Evolutionary conservation across 108 stramenopile genomes (phyloP).

Genomic region (Fistulifera pelliculosa): DNA sequence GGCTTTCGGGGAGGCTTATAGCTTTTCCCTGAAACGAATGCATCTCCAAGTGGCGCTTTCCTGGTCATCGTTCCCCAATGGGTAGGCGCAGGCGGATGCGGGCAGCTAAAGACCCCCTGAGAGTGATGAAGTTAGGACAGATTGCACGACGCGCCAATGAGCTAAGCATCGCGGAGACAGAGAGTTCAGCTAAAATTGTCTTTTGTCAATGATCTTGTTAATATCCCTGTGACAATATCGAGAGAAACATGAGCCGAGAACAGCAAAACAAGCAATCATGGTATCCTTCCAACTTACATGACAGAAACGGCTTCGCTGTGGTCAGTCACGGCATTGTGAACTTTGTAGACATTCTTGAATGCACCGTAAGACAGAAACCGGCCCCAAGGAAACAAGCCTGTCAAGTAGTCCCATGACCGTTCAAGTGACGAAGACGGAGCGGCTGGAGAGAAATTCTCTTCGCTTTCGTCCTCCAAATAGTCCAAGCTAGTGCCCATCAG

Average conservation of each 20-base stretch:
- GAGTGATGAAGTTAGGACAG: conserved; percentile 90
- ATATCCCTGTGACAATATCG: conserved; percentile 6
- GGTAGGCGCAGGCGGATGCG: conserved; percentile 43
- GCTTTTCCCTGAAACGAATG: conserved; percentile 15
- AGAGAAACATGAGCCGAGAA: neutral
- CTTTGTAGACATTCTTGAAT: conserved; percentile 85
- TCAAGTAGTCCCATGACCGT: conserved; percentile 48
- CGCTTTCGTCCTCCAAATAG: conserved; percentile 31
- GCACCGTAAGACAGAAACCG: conserved; percentile 85
- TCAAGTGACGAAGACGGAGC: conserved; percentile 35
- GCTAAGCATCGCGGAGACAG: conserved; percentile 73
- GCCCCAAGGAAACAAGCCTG: conserved; percentile 54
- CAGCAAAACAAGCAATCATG: conserved; percentile 3
- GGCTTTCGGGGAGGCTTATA: conserved; percentile 17
- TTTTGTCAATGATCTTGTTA: conserved; percentile 57
- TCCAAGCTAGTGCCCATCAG: conserved; percentile 70
- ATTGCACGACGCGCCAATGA: conserved; percentile 75
- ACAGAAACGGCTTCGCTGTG: conserved; percentile 78
- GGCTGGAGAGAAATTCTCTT: neutral
- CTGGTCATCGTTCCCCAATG: conserved; percentile 62
- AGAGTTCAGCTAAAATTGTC: conserved; percentile 80
- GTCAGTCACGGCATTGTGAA: conserved; percentile 42
- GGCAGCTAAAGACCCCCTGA: conserved; percentile 70
- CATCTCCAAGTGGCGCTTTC: conserved; percentile 42
- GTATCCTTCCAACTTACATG: conserved; percentile 45